Percentiles rank a stretch among this genome's conserved stretches.
Conservation (phyloP, 2,329 filamentous ascomycete genomes). For the Trichoderma brevicompactum region DNA sequence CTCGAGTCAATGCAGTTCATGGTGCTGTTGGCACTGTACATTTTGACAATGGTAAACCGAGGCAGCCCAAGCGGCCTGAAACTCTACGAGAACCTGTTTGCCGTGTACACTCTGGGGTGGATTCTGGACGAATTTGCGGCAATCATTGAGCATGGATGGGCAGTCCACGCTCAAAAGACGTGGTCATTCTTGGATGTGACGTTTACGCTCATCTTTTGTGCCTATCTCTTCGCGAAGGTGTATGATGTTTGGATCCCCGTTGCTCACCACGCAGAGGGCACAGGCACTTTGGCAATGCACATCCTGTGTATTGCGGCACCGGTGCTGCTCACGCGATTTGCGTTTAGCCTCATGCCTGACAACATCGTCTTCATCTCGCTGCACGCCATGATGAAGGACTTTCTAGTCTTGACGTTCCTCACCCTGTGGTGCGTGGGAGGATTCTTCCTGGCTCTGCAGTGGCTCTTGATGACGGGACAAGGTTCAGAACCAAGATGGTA, state of each 20-base stretch:
- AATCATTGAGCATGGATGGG: constrained; percentile 67
- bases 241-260: constrained; percentile 56
- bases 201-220: constrained; percentile 65
- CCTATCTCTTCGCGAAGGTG: constrained; percentile 64
- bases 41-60: constrained; percentile 66
- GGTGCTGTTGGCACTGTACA: constrained; percentile 65
- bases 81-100: constrained; percentile 62
- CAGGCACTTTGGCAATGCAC: constrained; percentile 57
- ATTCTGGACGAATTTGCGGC: constrained; percentile 67
- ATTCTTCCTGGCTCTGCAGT: constrained; percentile 70
- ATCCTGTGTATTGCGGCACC: constrained; percentile 70
- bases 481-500: constrained; percentile 44
- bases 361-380: constrained; percentile 77
- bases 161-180: constrained; percentile 73
- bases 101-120: constrained; percentile 69
- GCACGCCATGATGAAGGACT: constrained; percentile 75
- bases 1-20: constrained; percentile 69
- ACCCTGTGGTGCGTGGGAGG: constrained; percentile 72
- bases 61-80: constrained; percentile 49
- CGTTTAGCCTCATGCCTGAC: constrained; percentile 74
- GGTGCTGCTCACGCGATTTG: constrained; percentile 70
- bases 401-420: constrained; percentile 67
- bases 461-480: constrained; percentile 54
- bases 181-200: constrained; percentile 77
- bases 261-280: constrained; percentile 37